These are phyloP conservation scores for Brachypodium distachyon DNA, from an alignment of 202 grass and related monocot genomes.

Conservation along the genomic window DNA sequence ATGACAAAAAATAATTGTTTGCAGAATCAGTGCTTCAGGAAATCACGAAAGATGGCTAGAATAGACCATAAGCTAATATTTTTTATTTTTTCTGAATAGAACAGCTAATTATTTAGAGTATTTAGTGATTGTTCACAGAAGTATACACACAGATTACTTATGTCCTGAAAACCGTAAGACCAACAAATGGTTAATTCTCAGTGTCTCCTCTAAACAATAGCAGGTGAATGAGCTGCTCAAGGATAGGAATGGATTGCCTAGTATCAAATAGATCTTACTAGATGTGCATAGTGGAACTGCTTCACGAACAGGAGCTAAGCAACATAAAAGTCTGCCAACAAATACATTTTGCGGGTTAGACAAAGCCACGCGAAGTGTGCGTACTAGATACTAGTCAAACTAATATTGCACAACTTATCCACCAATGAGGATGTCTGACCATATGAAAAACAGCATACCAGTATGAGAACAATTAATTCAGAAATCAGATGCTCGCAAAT, in stretches of 20 bases:
- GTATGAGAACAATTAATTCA: neutral
- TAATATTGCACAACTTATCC: neutral
- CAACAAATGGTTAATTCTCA: neutral
- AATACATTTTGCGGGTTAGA: neutral
- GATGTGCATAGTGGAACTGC: neutral
- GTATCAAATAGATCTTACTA: neutral
- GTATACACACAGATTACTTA: neutral
- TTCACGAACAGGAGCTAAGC: neutral
- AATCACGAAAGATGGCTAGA: neutral
- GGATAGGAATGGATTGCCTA: neutral
- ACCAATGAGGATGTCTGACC: neutral
- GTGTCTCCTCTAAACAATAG: neutral
- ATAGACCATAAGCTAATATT: neutral
- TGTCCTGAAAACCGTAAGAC: neutral
- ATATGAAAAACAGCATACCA: neutral
- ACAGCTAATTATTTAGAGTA: neutral
- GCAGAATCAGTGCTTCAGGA: conserved; percentile 12
- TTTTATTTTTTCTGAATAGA: neutral
- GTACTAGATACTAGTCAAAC: neutral
- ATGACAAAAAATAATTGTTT: neutral
- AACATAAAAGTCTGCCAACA: neutral
- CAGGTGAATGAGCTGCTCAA: neutral
- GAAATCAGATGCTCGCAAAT: neutral
- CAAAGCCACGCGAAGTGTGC: neutral
- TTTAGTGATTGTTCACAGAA: neutral